Evolutionary conservation across 163 green algal species (phyloP).

Genomic region (Scenedesmus sp.): DNA sequence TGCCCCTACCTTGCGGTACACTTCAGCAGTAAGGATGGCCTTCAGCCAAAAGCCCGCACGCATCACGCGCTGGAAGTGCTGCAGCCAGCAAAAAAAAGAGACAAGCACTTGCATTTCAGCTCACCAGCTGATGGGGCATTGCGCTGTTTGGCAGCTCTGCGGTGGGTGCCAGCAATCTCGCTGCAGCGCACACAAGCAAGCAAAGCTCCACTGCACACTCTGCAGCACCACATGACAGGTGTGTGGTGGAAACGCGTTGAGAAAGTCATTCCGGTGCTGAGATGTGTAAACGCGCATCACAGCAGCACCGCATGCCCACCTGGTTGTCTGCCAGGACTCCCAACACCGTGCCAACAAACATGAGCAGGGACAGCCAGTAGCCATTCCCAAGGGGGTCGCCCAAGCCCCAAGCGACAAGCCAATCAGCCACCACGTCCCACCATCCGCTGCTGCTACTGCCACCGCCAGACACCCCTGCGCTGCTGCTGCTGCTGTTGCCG

Average conservation of each 20-base stretch:
- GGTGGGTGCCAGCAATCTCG: no score
- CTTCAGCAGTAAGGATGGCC: constrained; percentile 72
- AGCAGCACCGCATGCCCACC: background rate
- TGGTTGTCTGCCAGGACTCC: constrained; percentile 79
- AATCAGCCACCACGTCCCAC: background rate
- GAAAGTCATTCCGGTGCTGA: no score
- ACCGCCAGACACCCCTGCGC: constrained; percentile 47
- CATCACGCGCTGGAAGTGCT: constrained; percentile 86
- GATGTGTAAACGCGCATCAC: no score
- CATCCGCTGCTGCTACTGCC: background rate
- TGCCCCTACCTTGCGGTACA: constrained; percentile 69
- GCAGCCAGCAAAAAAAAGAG: background rate
- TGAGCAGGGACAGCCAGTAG: constrained; percentile 66
- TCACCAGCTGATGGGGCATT: no score
- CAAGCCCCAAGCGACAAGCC: background rate
- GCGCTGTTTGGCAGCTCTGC: no score
- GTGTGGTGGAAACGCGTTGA: no score
- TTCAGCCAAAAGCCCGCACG: constrained; percentile 78
- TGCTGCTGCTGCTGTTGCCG: constrained; percentile 24
- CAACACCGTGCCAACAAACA: constrained; percentile 73
- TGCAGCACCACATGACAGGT: no score
- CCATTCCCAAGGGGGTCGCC: constrained; percentile 34
- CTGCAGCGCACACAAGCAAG: no score
- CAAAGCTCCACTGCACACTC: no score
- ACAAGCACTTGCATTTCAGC: background rate